Evolutionary conservation across 2,329 filamentous ascomycete genomes (phyloP), one percentile per base, ranked within the genome.

Genomic region (Claviceps arundinis): DNA sequence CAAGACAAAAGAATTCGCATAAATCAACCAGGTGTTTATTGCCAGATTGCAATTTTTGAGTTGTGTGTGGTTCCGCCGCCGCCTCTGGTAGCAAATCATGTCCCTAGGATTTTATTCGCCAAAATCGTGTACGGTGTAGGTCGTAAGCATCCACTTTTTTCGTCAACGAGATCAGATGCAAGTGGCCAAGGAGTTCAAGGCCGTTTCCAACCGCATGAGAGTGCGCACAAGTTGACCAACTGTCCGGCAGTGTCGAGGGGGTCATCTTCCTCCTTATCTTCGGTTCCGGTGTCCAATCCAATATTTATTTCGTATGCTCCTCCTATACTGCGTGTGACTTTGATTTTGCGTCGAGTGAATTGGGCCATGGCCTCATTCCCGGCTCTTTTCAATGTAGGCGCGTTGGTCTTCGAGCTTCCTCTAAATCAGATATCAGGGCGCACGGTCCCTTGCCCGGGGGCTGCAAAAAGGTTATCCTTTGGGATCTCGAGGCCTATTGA

Each of bases 401-500:
- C 37, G 37, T 14, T 13, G 37, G 37, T 38, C 16, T 38, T 38
- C 16, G 37, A 13, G 5, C 13, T 16, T 14, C 0, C 37, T 11
- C 37, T 2, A 14, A 13, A 6, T 38, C 37, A 38, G 37, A 13
- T n/a, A 13, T 38, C 37, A 16, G 4, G 37, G 16, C 13, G 37
- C 37, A 38, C 16, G 13, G 37, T 14, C 13, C 37, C 37, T 38
- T 16, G 37, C 37, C 16, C 37, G 48, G 22, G 50, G 26, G 5
- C n/a, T 22, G n/a, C 30, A 48, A 5, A 44, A 50, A 11, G 50
- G 42, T 30, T 50, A 52, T 41, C 48, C 50, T 48, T 55, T 56
- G 22, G 19, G 22, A 30, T 61, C 59, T 26, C 59, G 56, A 14
- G 65, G 60, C 47, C 71, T 67, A 56, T 77, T 75, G 50, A 80